Conservation (phyloP, 2,329 filamentous ascomycete genomes). For the Tolypocladium inflatum region DNA sequence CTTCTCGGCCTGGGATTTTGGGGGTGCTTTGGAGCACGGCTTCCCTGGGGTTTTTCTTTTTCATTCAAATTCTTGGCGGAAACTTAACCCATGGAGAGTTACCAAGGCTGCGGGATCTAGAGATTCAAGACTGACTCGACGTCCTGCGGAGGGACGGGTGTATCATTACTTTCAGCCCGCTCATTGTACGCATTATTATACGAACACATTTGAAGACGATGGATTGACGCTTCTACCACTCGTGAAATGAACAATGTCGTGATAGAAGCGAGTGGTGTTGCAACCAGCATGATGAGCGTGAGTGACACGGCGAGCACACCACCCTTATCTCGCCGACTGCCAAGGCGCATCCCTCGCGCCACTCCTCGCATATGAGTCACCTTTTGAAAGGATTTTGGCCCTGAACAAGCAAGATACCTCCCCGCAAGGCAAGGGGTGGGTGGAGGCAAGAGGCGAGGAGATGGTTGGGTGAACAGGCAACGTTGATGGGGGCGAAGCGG, state of each 20-base stretch:
- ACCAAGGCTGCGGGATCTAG: not conserved
- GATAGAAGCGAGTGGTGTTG: not conserved
- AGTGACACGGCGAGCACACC: too few relatives aligned
- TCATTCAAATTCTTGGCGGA: not conserved
- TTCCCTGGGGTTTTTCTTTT: not conserved
- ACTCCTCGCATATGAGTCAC: too few relatives aligned
- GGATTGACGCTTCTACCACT: not conserved
- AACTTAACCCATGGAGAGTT: not conserved
- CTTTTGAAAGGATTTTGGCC: too few relatives aligned
- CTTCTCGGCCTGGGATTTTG: constrained; percentile 9
- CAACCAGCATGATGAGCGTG: not conserved
- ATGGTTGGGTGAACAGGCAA: too few relatives aligned
- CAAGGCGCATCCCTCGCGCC: not conserved
- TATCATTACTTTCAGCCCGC: constrained; percentile 3
- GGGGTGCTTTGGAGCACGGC: not conserved
- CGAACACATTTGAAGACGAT: not conserved
- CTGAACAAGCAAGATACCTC: too few relatives aligned
- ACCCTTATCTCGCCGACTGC: not conserved
- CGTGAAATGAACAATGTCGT: too few relatives aligned
- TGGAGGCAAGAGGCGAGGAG: not conserved
- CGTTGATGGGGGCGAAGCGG: not conserved
- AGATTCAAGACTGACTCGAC: not conserved
- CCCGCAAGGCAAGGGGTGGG: too few relatives aligned
- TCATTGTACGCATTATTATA: not conserved
- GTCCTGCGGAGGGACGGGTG: not conserved